A percentile compares a stretch with the other conserved stretches of the same genome.
Conservation (phyloP, 2,329 filamentous ascomycete genomes). For the Parafenestella ontariensis region DNA sequence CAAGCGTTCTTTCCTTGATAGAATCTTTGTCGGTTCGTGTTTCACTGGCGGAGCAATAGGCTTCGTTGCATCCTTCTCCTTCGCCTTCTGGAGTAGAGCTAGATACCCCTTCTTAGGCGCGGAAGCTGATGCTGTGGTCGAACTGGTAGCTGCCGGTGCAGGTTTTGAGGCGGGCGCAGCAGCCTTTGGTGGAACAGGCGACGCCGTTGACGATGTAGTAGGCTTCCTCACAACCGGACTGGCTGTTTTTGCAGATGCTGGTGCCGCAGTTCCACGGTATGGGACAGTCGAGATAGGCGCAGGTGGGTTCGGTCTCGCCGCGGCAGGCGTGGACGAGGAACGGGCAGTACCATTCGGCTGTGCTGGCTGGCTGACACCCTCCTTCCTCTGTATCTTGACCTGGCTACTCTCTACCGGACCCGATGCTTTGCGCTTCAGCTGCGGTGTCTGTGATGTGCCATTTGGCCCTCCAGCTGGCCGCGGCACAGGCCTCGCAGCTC, state of each 20-base stretch:
- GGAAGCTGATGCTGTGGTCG: conserved; percentile 37
- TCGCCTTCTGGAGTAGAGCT: conserved; percentile 75
- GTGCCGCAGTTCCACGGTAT: conserved; percentile 49
- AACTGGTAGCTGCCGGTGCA: conserved; percentile 22
- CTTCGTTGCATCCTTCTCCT: conserved; percentile 61
- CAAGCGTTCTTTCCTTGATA: conserved; percentile 63
- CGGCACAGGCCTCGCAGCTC: conserved; percentile 42
- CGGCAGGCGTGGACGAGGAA: conserved; percentile 29
- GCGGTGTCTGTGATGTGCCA: conserved; percentile 42
- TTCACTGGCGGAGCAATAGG: conserved; percentile 71
- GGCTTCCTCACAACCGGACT: conserved; percentile 35
- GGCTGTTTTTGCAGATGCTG: conserved; percentile 31
- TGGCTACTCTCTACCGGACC: conserved; percentile 39
- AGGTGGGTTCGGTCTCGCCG: conserved; percentile 30
- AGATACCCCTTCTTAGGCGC: conserved; percentile 75
- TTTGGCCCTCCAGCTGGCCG: conserved; percentile 37
- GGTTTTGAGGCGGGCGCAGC: conserved; percentile 30
- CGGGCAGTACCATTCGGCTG: conserved; percentile 35
- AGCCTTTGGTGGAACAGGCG: conserved; percentile 25
- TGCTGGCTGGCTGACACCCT: conserved; percentile 31
- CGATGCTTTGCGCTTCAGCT: conserved; percentile 52
- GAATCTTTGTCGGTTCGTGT: conserved; percentile 74
- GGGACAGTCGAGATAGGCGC: conserved; percentile 35
- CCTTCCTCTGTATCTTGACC: conserved; percentile 44
- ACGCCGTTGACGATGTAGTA: conserved; percentile 18